phyloP scores from a whole-genome alignment of 306 rosid species.

The Senna tora region DNA sequence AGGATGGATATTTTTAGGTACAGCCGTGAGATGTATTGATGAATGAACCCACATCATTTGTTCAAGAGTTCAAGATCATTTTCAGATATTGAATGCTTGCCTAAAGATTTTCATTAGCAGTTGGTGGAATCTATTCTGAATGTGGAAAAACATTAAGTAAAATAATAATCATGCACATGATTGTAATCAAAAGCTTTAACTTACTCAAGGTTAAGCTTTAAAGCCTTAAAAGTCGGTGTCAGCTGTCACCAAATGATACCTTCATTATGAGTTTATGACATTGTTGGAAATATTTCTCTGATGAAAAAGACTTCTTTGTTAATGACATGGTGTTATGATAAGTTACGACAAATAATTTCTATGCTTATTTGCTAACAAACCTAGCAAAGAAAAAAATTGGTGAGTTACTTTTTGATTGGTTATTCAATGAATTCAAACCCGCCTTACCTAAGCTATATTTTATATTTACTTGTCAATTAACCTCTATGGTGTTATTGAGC shows the following conservation, averaged over 20 bases:
- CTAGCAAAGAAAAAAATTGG: conserved; percentile 23
- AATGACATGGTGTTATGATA: conserved; percentile 28
- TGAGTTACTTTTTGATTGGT: conserved; percentile 16
- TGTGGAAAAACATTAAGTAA: conserved; percentile 38
- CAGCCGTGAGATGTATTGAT: conserved; percentile 28
- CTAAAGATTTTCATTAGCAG: background rate
- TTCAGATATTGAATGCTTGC: conserved; percentile 38
- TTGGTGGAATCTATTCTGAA: conserved; percentile 28
- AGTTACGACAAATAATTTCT: conserved; percentile 27
- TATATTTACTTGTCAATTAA: conserved; percentile 17
- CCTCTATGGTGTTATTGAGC: conserved; percentile 19
- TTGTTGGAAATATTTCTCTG: conserved; percentile 27
- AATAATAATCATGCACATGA: conserved; percentile 38
- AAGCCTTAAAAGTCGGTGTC: conserved; percentile 49
- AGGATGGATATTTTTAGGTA: conserved; percentile 37
- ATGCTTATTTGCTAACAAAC: conserved; percentile 21
- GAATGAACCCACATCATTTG: conserved; percentile 24
- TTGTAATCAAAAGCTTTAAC: conserved; percentile 38
- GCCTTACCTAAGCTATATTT: conserved; percentile 29
- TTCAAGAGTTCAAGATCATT: conserved; percentile 38
- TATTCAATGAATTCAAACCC: conserved; percentile 36
- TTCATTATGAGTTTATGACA: conserved; percentile 33
- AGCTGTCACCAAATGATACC: conserved; percentile 41
- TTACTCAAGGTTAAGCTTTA: conserved; percentile 33
- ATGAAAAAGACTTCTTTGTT: conserved; percentile 38